Conservation (phyloP, 345 rosid species). For the Sapria himalayana region DNA sequence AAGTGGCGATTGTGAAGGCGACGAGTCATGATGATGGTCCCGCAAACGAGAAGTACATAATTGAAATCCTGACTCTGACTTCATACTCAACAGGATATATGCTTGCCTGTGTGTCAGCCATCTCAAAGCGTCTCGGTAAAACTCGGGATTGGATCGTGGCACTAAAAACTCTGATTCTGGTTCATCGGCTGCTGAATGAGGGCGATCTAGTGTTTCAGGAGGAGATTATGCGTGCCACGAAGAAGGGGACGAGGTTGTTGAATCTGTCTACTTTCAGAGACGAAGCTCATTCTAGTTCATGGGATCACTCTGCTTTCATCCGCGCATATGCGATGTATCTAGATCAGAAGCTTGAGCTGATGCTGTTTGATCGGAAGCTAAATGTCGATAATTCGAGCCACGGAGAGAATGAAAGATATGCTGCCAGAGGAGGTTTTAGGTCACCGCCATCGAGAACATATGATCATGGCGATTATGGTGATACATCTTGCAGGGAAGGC, state of each 20-base stretch:
- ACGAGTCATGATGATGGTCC: conserved; percentile 90
- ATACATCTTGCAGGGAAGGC: conserved; percentile 18
- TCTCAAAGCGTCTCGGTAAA: conserved; percentile 52
- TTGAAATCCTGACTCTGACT: conserved; percentile 39
- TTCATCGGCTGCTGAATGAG: conserved; percentile 50
- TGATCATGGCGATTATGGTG: conserved; percentile 33
- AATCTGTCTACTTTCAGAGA: conserved; percentile 75
- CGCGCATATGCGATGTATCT: conserved; percentile 55
- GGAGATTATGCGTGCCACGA: conserved; percentile 49
- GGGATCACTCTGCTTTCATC: conserved; percentile 82
- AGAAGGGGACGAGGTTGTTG: conserved; percentile 53
- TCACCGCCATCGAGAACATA: conserved; percentile 66
- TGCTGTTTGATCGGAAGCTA: conserved; percentile 35
- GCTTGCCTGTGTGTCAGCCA: conserved; percentile 47
- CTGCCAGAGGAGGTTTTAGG: conserved; percentile 18
- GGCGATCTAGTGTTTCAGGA: conserved; percentile 52
- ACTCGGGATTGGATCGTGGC: conserved; percentile 95
- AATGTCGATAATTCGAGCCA: conserved; percentile 10
- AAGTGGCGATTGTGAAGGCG: conserved; percentile 79
- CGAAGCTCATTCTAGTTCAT: conserved; percentile 82
- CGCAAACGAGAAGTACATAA: conserved; percentile 54
- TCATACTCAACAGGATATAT: conserved; percentile 51
- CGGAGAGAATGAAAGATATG: conserved; percentile 21
- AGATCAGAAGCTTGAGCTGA: conserved; percentile 52
- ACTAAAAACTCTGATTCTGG: conserved; percentile 44